Evolutionary conservation across 768 basidiomycete species (phyloP).

Genomic region (Termitomyces sp.): DNA sequence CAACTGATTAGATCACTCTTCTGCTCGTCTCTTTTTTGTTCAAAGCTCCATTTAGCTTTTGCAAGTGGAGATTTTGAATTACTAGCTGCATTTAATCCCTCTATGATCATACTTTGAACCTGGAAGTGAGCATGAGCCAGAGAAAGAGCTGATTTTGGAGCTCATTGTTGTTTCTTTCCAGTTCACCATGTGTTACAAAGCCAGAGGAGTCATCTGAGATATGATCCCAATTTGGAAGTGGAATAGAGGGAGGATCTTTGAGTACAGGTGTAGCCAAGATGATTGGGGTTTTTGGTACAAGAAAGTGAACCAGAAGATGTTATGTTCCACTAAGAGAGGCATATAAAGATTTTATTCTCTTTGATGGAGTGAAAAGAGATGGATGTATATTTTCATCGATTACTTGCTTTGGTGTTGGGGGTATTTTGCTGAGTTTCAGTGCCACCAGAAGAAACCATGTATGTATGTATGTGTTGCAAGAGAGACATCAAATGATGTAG

Average conservation of each 20-base stretch:
- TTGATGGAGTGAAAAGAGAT: slow-evolving; percentile 17
- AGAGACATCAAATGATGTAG: too few relatives aligned
- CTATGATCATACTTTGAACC: too few relatives aligned
- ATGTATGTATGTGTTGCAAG: neutral
- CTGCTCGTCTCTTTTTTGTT: too few relatives aligned
- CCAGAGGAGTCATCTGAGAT: neutral
- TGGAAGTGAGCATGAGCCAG: too few relatives aligned
- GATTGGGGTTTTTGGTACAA: slow-evolving; percentile 11
- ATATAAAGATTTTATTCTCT: slow-evolving; percentile 16
- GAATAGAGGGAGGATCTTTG: slow-evolving; percentile 1
- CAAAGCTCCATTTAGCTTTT: too few relatives aligned
- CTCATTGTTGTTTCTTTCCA: slow-evolving; percentile 1
- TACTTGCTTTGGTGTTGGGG: neutral
- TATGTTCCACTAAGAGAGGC: slow-evolving; percentile 5
- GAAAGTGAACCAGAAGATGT: slow-evolving; percentile 17
- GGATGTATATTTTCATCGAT: slow-evolving; percentile 11
- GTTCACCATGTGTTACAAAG: neutral
- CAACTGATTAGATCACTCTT: too few relatives aligned
- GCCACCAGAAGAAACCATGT: neutral
- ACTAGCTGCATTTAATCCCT: too few relatives aligned
- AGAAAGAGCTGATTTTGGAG: neutral
- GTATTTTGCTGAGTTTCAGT: neutral
- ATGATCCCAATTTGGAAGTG: neutral
- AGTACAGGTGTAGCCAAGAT: slow-evolving; percentile 11
- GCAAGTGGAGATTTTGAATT: too few relatives aligned